phyloP scores from a whole-genome alignment of 2,329 filamentous ascomycete species.

The Cladorrhinum sp. region DNA sequence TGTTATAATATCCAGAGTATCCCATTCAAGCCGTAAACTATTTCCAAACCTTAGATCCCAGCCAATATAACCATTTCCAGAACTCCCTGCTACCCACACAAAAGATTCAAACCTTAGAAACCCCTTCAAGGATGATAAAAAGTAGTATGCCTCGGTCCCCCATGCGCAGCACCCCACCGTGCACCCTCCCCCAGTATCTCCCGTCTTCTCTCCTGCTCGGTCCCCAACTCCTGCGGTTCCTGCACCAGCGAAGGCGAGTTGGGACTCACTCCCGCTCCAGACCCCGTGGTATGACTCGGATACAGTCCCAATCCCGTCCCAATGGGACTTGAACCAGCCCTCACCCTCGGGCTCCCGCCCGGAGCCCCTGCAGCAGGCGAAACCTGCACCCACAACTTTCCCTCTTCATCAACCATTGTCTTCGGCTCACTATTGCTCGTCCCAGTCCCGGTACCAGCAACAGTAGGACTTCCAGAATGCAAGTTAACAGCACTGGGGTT shows the following conservation, averaged over 20 bases:
- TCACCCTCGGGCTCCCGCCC: background rate
- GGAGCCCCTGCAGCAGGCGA: background rate
- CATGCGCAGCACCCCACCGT: constrained; percentile 18
- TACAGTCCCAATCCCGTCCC: background rate
- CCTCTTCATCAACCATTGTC: constrained; percentile 23
- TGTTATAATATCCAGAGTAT: too few species aligned
- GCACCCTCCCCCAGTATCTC: background rate
- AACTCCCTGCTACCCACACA: background rate
- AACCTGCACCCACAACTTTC: constrained; percentile 26
- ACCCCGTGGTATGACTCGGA: too few species aligned
- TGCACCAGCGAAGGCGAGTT: background rate
- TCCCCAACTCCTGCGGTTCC: constrained; percentile 18
- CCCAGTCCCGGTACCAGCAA: constrained; percentile 1
- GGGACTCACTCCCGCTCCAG: background rate
- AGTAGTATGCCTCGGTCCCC: constrained; percentile 22
- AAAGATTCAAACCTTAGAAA: background rate
- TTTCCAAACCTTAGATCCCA: too few species aligned
- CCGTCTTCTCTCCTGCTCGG: constrained; percentile 1
- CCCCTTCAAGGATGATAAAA: constrained; percentile 25
- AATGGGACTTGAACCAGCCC: background rate
- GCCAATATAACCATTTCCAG: background rate
- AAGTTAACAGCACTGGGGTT: background rate
- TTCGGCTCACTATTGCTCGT: constrained; percentile 8
- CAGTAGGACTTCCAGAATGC: background rate
- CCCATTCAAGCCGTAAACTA: background rate